These are phyloP conservation scores for Cylindrotheca closterium DNA, from an alignment of 108 stramenopile genomes.

Conservation along the genomic window DNA sequence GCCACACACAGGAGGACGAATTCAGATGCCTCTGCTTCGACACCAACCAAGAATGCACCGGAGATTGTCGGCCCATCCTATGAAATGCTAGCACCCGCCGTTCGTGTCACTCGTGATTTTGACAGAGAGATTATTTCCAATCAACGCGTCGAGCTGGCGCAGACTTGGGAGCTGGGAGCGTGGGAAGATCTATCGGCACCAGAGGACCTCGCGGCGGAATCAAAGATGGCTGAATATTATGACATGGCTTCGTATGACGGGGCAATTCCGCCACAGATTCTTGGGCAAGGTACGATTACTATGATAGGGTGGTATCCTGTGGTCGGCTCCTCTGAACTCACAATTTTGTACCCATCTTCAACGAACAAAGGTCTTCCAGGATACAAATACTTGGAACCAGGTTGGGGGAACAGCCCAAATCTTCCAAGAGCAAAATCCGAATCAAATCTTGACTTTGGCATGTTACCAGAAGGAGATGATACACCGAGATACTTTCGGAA, in stretches of 20 bases:
- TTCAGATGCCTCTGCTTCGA: not conserved
- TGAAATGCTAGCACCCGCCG: constrained; percentile 62
- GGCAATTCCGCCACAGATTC: not conserved
- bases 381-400: too few species aligned
- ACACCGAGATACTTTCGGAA: too few species aligned
- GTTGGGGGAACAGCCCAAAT: too few species aligned
- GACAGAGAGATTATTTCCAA: constrained; percentile 42
- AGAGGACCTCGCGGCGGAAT: not conserved
- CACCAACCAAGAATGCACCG: constrained; percentile 7
- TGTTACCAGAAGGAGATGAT: too few species aligned
- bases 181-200: constrained; percentile 7
- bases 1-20: not conserved
- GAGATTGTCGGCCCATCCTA: constrained; percentile 47
- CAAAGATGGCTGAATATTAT: not conserved
- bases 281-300: not conserved
- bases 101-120: constrained; percentile 40
- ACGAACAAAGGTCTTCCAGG: too few species aligned
- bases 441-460: too few species aligned
- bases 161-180: constrained; percentile 37
- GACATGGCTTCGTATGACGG: not conserved
- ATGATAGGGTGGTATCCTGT: too few species aligned
- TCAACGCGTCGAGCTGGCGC: constrained; percentile 57
- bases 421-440: too few species aligned
- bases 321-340: too few species aligned
- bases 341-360: too few species aligned